Evolutionary conservation across 352 stramenopile species (phyloP).

Genomic region (Pythium inflatum): DNA sequence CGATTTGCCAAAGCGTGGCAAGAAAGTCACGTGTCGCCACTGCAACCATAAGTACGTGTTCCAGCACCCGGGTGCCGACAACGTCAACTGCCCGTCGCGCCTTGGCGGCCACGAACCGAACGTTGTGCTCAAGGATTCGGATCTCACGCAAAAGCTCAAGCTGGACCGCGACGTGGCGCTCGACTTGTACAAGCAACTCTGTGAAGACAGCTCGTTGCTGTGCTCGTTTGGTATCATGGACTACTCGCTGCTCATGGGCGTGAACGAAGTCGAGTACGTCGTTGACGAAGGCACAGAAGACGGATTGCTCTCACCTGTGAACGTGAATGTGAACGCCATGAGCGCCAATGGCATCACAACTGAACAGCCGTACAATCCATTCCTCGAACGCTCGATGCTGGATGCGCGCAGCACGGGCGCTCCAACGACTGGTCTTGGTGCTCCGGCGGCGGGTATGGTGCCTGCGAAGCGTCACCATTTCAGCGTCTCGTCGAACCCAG

Average conservation of each 20-base stretch:
- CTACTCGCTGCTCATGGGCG: slow-evolving; percentile 90
- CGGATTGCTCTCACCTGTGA: slow-evolving; percentile 32
- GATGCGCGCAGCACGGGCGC: slow-evolving; percentile 48
- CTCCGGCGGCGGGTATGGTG: not conserved
- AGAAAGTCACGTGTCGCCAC: slow-evolving; percentile 88
- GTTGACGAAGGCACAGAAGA: slow-evolving; percentile 72
- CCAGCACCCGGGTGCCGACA: slow-evolving; percentile 65
- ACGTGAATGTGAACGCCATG: slow-evolving; percentile 35
- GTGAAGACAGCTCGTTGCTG: slow-evolving; percentile 80
- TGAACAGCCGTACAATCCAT: slow-evolving; percentile 55
- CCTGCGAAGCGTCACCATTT: slow-evolving; percentile 52
- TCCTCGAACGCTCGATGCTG: slow-evolving; percentile 70
- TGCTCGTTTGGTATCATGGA: slow-evolving; percentile 93
- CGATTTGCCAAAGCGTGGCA: slow-evolving; percentile 83
- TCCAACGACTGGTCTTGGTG: slow-evolving; percentile 14
- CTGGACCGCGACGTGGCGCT: slow-evolving; percentile 71
- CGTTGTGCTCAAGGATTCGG: slow-evolving; percentile 88
- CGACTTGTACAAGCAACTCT: slow-evolving; percentile 79
- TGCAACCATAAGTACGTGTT: slow-evolving; percentile 87
- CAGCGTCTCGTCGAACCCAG: slow-evolving; percentile 60
- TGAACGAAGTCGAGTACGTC: slow-evolving; percentile 89
- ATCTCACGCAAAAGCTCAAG: slow-evolving; percentile 89
- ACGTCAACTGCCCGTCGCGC: slow-evolving; percentile 72
- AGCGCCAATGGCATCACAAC: slow-evolving; percentile 1
- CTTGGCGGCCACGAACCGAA: slow-evolving; percentile 87